Conservation (phyloP, 176 grass and related monocot species). For the Hordeum marinum region DNA sequence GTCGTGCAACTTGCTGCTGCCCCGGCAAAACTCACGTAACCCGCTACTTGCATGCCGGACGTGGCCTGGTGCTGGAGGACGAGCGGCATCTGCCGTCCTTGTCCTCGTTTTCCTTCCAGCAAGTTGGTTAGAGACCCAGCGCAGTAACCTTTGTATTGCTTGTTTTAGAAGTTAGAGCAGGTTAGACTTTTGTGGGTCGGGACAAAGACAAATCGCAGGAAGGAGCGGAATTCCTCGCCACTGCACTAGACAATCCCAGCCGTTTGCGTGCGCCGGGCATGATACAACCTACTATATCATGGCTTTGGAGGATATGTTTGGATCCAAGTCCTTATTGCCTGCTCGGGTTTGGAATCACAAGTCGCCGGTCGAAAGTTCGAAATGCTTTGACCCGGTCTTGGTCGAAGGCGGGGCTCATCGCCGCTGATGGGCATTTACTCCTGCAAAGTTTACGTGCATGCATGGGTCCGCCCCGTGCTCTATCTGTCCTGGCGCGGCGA, state of each 20-base stretch:
- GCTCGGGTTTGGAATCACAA: neutral
- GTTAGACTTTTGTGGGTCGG: neutral
- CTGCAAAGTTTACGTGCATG: neutral
- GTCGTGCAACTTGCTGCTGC: slow-evolving; percentile 7
- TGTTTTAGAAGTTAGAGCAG: neutral
- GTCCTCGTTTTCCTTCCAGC: neutral
- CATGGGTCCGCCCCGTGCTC: neutral
- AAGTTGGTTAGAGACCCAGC: neutral
- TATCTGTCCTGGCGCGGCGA: neutral
- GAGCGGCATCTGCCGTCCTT: neutral
- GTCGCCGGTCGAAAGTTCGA: no score
- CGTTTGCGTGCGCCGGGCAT: neutral
- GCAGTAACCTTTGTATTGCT: neutral
- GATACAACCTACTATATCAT: neutral
- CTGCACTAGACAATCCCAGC: neutral
- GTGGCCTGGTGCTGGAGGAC: neutral
- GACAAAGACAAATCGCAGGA: neutral
- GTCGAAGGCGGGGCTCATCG: neutral
- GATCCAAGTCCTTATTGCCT: neutral
- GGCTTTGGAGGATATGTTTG: neutral
- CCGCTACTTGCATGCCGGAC: neutral
- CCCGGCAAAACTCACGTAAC: neutral
- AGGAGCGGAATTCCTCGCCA: neutral
- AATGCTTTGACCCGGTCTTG: neutral
- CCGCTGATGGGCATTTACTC: neutral